These are phyloP conservation scores for Sherardia arvensis DNA, from an alignment of 257 asterid species.

Conservation along the genomic window DNA sequence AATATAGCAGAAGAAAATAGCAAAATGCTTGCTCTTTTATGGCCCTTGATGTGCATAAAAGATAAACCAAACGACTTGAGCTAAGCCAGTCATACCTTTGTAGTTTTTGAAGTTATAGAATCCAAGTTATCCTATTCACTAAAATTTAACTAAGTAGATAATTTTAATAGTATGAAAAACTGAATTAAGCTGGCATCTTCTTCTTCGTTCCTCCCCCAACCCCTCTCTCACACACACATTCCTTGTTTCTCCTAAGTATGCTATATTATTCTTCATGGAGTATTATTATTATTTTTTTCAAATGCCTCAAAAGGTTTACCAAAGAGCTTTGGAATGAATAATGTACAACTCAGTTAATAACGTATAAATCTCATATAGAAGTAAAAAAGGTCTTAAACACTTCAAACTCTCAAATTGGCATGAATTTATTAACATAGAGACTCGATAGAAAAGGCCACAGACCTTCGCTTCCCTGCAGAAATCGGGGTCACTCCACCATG, in stretches of 20 bases:
- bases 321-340: background rate
- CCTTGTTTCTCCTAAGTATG: too few species aligned
- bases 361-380: background rate
- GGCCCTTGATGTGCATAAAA: background rate
- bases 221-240: too few species aligned
- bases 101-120: too few species aligned
- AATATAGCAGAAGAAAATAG: background rate
- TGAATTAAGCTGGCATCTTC: background rate
- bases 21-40: background rate
- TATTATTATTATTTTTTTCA: background rate
- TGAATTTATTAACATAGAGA: background rate
- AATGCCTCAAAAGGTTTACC: background rate
- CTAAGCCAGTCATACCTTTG: background rate
- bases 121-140: too few species aligned
- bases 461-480: slow-evolving; percentile 40
- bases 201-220: too few species aligned
- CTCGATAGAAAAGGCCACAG: slow-evolving; percentile 8
- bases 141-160: background rate
- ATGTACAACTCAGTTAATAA: background rate
- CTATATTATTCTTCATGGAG: too few species aligned
- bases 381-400: background rate
- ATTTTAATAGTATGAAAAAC: too few species aligned
- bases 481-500: slow-evolving; percentile 61
- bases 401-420: background rate
- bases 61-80: background rate